These are phyloP conservation scores for Pelargonium myrrhifolium DNA, from an alignment of 441 rosid species.

Conservation along the genomic window DNA sequence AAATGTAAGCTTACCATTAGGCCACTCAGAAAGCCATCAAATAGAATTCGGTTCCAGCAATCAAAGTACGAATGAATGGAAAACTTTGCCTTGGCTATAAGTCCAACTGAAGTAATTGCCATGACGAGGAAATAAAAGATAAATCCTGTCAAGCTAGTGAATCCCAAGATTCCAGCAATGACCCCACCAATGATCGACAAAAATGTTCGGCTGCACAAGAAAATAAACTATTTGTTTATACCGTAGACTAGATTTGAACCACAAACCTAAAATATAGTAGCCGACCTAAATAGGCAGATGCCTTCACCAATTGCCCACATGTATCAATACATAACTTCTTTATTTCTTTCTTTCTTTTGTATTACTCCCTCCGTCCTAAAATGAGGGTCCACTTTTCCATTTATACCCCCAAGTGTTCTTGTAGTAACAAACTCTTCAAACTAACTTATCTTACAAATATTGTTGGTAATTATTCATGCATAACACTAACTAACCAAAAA, in stretches of 20 bases:
- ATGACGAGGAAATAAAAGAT: constrained; percentile 72
- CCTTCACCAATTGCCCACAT: neutral
- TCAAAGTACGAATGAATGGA: constrained; percentile 67
- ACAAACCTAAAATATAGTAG: neutral
- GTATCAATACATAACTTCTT: no score
- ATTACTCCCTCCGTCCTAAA: no score
- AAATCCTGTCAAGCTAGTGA: constrained; percentile 76
- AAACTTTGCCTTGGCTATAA: constrained; percentile 76
- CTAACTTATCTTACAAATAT: no score
- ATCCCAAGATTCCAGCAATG: constrained; percentile 82
- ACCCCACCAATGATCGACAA: constrained; percentile 87
- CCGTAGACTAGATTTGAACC: neutral
- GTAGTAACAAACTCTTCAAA: no score
- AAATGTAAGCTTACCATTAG: constrained; percentile 75
- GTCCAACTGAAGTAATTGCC: constrained; percentile 74
- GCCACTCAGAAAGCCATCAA: constrained; percentile 85
- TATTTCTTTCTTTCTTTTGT: no score
- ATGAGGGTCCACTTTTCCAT: no score
- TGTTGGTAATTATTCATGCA: no score
- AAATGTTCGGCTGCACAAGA: constrained; percentile 77
- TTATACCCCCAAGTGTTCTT: no score
- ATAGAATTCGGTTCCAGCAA: constrained; percentile 62
- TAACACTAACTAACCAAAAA: no score
- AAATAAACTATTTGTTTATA: constrained; percentile 1
- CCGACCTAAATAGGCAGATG: neutral